Base-by-base conservation (phyloP, 345 rosid genomes). In the Adansonia digitata region DNA sequence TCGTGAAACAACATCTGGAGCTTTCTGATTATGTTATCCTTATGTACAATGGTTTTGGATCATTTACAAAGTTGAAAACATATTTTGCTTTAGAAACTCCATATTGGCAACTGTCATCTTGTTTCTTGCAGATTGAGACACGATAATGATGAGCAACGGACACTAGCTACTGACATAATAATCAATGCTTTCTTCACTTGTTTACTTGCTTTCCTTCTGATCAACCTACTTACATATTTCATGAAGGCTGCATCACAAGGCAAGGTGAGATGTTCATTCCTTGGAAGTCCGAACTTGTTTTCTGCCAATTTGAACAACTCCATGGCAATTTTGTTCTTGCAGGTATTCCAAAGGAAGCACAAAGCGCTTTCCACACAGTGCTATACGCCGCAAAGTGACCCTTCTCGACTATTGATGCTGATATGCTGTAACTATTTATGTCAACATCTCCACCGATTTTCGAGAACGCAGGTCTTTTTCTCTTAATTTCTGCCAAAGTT, bases 211-310 rank as follows among this genome's bases (percentile, higher is more conserved):
- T 13, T 14, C n/a, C 63, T 56, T 71, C 5, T 62, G 52, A 84
- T 66, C 73, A 79, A 48, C 9, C 62, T 69, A 37, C 72, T 31
- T 17, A 66, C n/a, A 43, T 83, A 71, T 43, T 81, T 77, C 83
- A 79, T 75, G 62, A 79, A 79, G 0, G 61, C 37, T 2, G 81
- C 79, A 51, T 82, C 82, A 64, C 84, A 81, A 11, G 85, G 82
- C 39, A 84, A 56, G 1, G 68, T 82, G 66, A 86, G 75, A 15
- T 78, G 83, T 2, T 81, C 75, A 4, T 78, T 24, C 10, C 75
- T 59, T 1, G 82, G 82, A 6, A 71, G 56, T 27, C 83, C 90
- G 27, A 73, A 76, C 60, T 82, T 86, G 11, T 42, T n/a, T 26
- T 57, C 35, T 57, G 35, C 35, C 18, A 26, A 57, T 34, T 26